Conservation (phyloP, 2,329 filamentous ascomycete genomes). For the Orbilia oligospora region DNA sequence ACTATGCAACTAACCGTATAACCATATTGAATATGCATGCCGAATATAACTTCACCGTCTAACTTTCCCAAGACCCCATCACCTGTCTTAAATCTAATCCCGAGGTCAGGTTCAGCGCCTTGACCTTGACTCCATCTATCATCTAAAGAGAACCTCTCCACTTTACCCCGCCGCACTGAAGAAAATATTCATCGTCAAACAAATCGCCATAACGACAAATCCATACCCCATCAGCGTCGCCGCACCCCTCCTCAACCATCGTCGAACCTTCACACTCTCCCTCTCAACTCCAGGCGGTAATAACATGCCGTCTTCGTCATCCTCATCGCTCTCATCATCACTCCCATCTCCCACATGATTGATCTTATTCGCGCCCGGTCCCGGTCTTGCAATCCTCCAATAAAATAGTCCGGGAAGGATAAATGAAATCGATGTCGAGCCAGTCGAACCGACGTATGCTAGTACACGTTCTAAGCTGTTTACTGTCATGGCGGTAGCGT, state of each 20-base stretch:
- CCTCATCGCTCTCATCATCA: slow-evolving; percentile 74
- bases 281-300: slow-evolving; percentile 72
- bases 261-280: slow-evolving; percentile 76
- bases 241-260: slow-evolving; percentile 78
- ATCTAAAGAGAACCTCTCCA: slow-evolving; percentile 66
- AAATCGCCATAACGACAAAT: slow-evolving; percentile 87
- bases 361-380: slow-evolving; percentile 85
- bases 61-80: slow-evolving; percentile 68
- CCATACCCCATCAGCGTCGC: slow-evolving; percentile 87
- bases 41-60: slow-evolving; percentile 56
- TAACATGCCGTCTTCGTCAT: slow-evolving; percentile 67
- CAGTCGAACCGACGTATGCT: slow-evolving; percentile 94
- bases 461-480: slow-evolving; percentile 90
- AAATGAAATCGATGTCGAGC: slow-evolving; percentile 95
- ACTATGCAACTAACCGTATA: neutral
- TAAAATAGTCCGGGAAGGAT: slow-evolving; percentile 97
- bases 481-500: slow-evolving; percentile 90
- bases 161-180: slow-evolving; percentile 68
- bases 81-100: too few species aligned
- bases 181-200: slow-evolving; percentile 86
- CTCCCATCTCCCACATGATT: slow-evolving; percentile 86
- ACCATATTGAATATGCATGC: neutral
- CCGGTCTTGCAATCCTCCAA: slow-evolving; percentile 95
- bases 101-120: too few species aligned
- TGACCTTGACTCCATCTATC: slow-evolving; percentile 67